Evolutionary conservation across 208 protist species (phyloP).

Genomic region (Naegleria gruberi): DNA sequence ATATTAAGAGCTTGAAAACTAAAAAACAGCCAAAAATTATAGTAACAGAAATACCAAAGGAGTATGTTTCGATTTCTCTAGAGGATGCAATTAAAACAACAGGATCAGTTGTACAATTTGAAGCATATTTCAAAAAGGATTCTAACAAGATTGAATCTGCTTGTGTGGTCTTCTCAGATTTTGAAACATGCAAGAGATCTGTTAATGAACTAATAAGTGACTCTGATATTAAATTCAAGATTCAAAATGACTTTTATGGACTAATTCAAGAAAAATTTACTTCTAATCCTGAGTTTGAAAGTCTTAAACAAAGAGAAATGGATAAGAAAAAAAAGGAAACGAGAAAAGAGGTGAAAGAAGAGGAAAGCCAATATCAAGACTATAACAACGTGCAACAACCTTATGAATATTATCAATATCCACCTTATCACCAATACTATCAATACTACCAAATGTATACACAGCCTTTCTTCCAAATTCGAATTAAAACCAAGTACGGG

Average conservation of each 20-base stretch:
- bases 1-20: not conserved
- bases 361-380: too few species aligned
- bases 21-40: not conserved
- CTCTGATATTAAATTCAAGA: not conserved
- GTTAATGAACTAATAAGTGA: not conserved
- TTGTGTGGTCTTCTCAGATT: not conserved
- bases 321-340: not conserved
- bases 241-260: not conserved
- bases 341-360: not conserved
- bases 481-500: not conserved
- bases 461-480: not conserved
- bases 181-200: not conserved
- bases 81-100: not conserved
- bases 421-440: not conserved
- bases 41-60: not conserved
- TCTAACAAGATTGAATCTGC: not conserved
- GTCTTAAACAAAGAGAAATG: not conserved
- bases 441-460: not conserved
- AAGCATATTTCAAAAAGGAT: not conserved
- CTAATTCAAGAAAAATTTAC: not conserved
- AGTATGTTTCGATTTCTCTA: not conserved
- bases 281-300: not conserved
- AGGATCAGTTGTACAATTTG: not conserved
- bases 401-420: not conserved
- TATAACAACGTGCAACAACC: too few species aligned